These are phyloP conservation scores for Termitomyces sp. DNA, from an alignment of 768 basidiomycete genomes.

Conservation along the genomic window DNA sequence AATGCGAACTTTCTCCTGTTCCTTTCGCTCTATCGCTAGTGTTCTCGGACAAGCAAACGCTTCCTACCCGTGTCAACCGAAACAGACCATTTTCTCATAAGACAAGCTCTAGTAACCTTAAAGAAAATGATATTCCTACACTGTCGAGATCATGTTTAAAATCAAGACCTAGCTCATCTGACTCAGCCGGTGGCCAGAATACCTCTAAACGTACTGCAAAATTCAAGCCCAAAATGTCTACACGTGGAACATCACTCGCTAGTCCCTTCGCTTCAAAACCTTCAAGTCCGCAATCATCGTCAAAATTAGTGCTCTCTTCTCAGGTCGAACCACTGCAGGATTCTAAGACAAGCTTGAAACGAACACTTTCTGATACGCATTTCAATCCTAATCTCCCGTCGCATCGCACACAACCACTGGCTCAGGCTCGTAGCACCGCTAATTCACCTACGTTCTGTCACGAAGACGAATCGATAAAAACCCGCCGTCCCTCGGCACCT, in stretches of 20 bases:
- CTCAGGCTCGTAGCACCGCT: slow-evolving; percentile 15
- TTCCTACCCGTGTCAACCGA: not conserved
- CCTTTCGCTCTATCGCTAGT: slow-evolving; percentile 3
- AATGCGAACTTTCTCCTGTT: slow-evolving; percentile 14
- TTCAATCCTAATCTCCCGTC: slow-evolving; percentile 18
- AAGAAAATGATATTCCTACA: slow-evolving; percentile 15
- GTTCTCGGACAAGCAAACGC: not conserved
- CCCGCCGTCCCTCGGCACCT: slow-evolving; percentile 23
- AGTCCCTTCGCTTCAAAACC: slow-evolving; percentile 20
- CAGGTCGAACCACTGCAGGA: not conserved
- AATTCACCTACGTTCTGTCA: slow-evolving; percentile 12
- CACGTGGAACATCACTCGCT: slow-evolving; percentile 10
- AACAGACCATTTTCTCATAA: not conserved
- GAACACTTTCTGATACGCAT: slow-evolving; percentile 18
- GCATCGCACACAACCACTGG: not conserved
- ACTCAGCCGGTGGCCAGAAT: not conserved
- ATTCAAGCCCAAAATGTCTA: slow-evolving; percentile 1
- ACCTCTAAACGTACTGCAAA: not conserved
- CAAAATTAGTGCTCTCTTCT: not conserved
- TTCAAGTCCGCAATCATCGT: slow-evolving; percentile 9
- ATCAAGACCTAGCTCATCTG: not conserved
- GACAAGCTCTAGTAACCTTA: slow-evolving; percentile 19
- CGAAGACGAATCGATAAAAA: slow-evolving; percentile 6
- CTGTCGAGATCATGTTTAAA: slow-evolving; percentile 1
- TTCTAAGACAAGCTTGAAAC: slow-evolving; percentile 2